Base-by-base conservation (phyloP, 2,329 filamentous ascomycete species). In the Penicillium sp. region DNA sequence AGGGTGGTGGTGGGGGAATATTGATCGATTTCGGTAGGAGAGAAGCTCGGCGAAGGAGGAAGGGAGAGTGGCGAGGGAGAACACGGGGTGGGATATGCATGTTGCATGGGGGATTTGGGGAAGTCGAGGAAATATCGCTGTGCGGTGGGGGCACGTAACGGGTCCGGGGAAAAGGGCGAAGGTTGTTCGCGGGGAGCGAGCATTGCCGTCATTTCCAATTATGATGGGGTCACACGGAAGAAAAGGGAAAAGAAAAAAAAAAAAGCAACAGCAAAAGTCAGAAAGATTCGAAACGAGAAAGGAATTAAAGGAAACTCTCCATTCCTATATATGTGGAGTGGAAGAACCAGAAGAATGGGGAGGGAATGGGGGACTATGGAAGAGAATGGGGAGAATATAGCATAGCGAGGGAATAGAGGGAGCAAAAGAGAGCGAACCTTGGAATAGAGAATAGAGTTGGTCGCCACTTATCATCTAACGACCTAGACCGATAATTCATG, bases 1-100 rank as follows among this genome's bases (percentile, higher is more conserved):
- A 78, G 54, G 52, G 66, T 73, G 14, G 75, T 71, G 43, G 74
- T 69, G 4, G 76, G 74, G 8, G 71, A 66, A 51, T 74, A 76
- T 14, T 73, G 70, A 3, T 69, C 62, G 54, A 68, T 64, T 6
- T 67, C 58, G 11, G 69, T 64, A 24, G 68, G 69, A 4, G 66
- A 65, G 58, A 74, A 68, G 39, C 64, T 69, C 7, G 77, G 72
- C 19, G 76, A 79, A 11, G 76, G 68, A 2, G 71, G 68, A 5
- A 69, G 65, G 21, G 76, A 75, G 13, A 76, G 77, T 6, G 71
- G 64, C 14, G 72, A 54, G 35, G 68, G 64, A 59, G 46, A 48
- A 47, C 64, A 66, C 19, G 68, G 64, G 45, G 61, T 48, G 19
- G 63, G 59, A 58, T 63, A 68, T 14, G 65, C 66, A 58, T 67